phyloP scores from a whole-genome alignment of 2,329 filamentous ascomycete genomes.

The Parafenestella ontariensis region DNA sequence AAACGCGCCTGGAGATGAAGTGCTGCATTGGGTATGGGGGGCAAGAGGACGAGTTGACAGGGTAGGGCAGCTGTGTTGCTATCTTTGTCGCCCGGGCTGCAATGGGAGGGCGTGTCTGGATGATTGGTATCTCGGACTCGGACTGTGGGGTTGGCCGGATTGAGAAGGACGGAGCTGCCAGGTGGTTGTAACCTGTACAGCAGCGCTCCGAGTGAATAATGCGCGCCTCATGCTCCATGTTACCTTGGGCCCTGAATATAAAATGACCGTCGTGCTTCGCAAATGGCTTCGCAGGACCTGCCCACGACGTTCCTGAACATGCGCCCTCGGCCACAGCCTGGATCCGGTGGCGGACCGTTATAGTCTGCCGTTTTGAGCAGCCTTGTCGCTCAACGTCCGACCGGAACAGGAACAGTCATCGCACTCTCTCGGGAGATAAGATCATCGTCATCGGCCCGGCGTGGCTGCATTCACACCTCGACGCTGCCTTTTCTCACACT shows the following conservation, averaged over 20 bases:
- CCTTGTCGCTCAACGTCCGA: neutral
- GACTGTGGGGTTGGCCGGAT: constrained; percentile 15
- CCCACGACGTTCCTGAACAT: constrained; percentile 15
- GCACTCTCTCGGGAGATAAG: constrained; percentile 4
- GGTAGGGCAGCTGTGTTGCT: neutral
- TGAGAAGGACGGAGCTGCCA: constrained; percentile 4
- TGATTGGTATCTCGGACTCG: constrained; percentile 14
- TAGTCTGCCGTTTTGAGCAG: constrained; percentile 1
- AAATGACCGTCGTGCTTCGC: neutral
- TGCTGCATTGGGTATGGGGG: neutral
- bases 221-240: neutral
- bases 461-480: neutral
- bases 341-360: constrained; percentile 10
- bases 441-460: constrained; percentile 1
- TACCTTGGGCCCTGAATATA: neutral
- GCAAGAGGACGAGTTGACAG: neutral
- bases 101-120: constrained; percentile 4
- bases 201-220: neutral
- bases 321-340: constrained; percentile 10
- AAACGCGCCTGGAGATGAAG: neutral
- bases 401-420: constrained; percentile 14
- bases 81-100: constrained; percentile 2
- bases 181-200: neutral
- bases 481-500: neutral
- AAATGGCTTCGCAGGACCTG: neutral